Percentiles rank a stretch among this genome's conserved stretches.
Evolutionary conservation across 1,139 yeast species (phyloP).

Genomic region (Geotrichum aggregatum): DNA sequence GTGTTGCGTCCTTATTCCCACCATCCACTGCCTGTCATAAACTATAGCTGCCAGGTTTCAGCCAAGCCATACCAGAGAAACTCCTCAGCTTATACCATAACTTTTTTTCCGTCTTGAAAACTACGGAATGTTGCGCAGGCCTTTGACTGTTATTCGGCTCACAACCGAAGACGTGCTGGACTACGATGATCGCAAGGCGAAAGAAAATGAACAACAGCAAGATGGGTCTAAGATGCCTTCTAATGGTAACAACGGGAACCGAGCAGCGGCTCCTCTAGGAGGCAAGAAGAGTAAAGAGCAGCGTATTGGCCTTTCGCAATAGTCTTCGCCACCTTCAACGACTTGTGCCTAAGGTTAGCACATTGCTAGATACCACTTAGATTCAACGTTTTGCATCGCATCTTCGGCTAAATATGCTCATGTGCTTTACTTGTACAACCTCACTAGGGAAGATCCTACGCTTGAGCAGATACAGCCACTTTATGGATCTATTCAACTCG

Average conservation of each 20-base stretch:
- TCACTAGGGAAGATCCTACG: no score
- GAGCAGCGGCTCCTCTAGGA: background rate
- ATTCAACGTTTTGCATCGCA: background rate
- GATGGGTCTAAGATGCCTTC: background rate
- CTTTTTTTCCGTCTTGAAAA: background rate
- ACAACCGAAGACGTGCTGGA: constrained; percentile 64
- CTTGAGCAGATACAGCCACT: no score
- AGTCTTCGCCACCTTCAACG: background rate
- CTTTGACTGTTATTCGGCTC: constrained; percentile 58
- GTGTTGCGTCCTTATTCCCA: no score
- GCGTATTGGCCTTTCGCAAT: constrained; percentile 14
- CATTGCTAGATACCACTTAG: no score
- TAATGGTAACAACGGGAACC: background rate
- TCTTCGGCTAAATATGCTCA: background rate
- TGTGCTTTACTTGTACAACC: no score
- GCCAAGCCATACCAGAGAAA: no score
- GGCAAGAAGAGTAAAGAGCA: constrained; percentile 15
- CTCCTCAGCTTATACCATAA: background rate
- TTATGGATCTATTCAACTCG: no score
- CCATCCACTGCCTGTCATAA: no score
- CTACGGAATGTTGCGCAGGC: constrained; percentile 54
- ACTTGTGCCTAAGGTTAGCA: no score
- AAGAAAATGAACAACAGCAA: constrained; percentile 17
- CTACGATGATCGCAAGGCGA: constrained; percentile 48
- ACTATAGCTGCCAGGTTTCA: no score